Evolutionary conservation across 176 grass and related monocot genomes (phyloP).

Genomic region (Rhynchospora pubera): DNA sequence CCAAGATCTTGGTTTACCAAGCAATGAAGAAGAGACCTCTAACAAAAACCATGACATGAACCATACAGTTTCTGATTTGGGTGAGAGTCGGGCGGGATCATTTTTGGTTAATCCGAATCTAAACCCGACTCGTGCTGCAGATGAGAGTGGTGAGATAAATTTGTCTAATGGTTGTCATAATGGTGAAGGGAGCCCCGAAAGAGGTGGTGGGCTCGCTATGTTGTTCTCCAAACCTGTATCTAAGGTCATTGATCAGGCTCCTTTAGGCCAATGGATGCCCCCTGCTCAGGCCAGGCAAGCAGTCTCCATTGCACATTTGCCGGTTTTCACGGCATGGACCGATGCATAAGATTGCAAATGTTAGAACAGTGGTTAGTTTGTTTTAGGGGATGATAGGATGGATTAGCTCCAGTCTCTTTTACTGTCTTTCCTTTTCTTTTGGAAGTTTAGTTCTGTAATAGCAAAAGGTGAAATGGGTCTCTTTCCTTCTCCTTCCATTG

Average conservation of each 20-base stretch:
- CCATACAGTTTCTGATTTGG: not conserved
- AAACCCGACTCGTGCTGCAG: not conserved
- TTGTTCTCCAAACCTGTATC: conserved; percentile 49
- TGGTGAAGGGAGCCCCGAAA: conserved; percentile 55
- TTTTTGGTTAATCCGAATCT: conserved; percentile 11
- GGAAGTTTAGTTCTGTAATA: conserved; percentile 23
- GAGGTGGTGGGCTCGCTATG: conserved; percentile 48
- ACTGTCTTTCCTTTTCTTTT: not conserved
- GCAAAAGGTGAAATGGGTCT: conserved; percentile 26
- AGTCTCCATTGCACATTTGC: conserved; percentile 68
- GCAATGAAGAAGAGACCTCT: not conserved
- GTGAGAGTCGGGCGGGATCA: not conserved
- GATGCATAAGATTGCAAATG: conserved; percentile 37
- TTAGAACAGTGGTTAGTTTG: not conserved
- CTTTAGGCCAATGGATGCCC: conserved; percentile 47
- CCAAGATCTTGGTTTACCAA: conserved; percentile 11
- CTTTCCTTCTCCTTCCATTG: conserved; percentile 27
- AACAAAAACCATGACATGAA: conserved; percentile 15
- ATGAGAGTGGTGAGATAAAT: conserved; percentile 9
- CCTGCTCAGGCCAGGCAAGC: conserved; percentile 31
- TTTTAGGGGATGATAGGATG: conserved; percentile 13
- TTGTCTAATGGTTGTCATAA: conserved; percentile 28
- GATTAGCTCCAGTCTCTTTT: not conserved
- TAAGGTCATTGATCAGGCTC: conserved; percentile 28
- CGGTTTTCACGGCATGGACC: conserved; percentile 75